Evolutionary conservation across 129 eudicot species (phyloP).

Genomic region (Arctium minus): DNA sequence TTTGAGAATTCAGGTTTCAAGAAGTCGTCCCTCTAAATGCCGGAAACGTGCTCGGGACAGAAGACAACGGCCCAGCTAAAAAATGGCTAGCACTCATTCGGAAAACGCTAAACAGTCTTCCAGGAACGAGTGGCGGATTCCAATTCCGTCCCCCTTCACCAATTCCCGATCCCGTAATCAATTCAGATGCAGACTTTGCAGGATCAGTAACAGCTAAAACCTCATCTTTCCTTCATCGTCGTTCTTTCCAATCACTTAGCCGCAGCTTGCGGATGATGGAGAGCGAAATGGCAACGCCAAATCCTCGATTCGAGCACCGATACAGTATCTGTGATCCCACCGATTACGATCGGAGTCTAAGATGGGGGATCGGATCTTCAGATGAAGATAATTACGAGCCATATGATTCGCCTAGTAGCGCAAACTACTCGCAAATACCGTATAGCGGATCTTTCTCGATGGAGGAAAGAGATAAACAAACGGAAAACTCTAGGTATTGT

Average conservation of each 20-base stretch:
- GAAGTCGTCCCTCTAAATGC: constrained; percentile 97
- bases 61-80: constrained; percentile 89
- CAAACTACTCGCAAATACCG: constrained; percentile 44
- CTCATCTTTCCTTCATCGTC: constrained; percentile 55
- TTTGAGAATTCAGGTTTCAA: constrained; percentile 59
- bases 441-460: constrained; percentile 36
- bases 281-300: constrained; percentile 38
- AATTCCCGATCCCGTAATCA: constrained; percentile 52
- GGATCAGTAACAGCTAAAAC: constrained; percentile 44
- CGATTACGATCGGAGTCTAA: constrained; percentile 44
- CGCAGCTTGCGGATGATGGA: constrained; percentile 75
- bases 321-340: constrained; percentile 75
- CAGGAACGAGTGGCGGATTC: constrained; percentile 41
- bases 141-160: constrained; percentile 47
- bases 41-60: constrained; percentile 93
- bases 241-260: constrained; percentile 64
- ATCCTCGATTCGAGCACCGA: constrained; percentile 51
- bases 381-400: constrained; percentile 67
- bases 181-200: constrained; percentile 68
- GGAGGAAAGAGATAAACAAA: constrained; percentile 55
- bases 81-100: constrained; percentile 82
- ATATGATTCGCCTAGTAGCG: constrained; percentile 40
- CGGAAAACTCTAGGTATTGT: constrained; percentile 60
- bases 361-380: constrained; percentile 56
- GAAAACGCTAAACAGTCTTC: constrained; percentile 67